Evolutionary conservation across 805 yeast species (phyloP).

Genomic region (Priceomyces medius): DNA sequence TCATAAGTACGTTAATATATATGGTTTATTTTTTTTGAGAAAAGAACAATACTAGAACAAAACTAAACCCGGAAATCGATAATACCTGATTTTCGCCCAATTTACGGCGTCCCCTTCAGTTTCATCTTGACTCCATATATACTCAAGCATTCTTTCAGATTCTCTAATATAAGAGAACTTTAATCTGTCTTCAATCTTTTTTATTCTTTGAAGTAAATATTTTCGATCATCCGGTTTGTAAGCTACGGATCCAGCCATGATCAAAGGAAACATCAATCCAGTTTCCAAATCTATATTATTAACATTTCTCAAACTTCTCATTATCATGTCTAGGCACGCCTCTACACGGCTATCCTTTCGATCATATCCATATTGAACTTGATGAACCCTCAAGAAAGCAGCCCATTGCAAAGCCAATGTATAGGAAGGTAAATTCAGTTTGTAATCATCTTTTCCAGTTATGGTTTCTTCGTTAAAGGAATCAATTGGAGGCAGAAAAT

Average conservation of each 20-base stretch:
- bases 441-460: slow-evolving; percentile 8
- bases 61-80: slow-evolving; percentile 27
- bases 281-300: slow-evolving; percentile 21
- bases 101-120: slow-evolving; percentile 22
- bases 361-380: slow-evolving; percentile 26
- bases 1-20: neutral
- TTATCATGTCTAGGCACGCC: slow-evolving; percentile 21
- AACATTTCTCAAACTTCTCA: slow-evolving; percentile 17
- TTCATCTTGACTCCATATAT: slow-evolving; percentile 23
- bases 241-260: slow-evolving; percentile 28
- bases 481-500: slow-evolving; percentile 22
- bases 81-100: slow-evolving; percentile 29
- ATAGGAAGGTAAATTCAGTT: slow-evolving; percentile 16
- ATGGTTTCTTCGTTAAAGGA: slow-evolving; percentile 15
- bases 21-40: neutral
- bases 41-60: slow-evolving; percentile 19
- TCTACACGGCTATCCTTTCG: slow-evolving; percentile 20
- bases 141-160: slow-evolving; percentile 20
- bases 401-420: slow-evolving; percentile 29
- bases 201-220: slow-evolving; percentile 17
- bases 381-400: slow-evolving; percentile 26
- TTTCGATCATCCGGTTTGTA: slow-evolving; percentile 17
- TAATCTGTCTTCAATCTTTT: slow-evolving; percentile 16
- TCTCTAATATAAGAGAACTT: slow-evolving; percentile 24
- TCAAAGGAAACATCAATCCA: slow-evolving; percentile 24